Base-by-base conservation (phyloP, 1,284 basidiomycete species). In the Gymnopus androsaceus region DNA sequence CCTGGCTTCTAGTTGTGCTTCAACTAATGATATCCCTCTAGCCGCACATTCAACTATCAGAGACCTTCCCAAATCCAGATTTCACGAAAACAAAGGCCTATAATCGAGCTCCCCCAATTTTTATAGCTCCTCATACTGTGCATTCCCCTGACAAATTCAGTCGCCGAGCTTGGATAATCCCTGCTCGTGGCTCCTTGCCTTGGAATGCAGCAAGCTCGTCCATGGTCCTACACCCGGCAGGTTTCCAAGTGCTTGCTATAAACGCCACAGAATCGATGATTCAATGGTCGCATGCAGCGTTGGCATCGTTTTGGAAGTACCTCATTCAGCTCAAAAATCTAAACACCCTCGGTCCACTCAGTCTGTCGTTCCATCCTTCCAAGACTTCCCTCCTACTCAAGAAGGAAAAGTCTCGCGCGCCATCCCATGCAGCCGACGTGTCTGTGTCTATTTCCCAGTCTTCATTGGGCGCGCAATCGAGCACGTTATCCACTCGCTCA, bases 121-220 rank as follows among this genome's bases (percentile, higher is more conserved):
- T 77, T 15, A 67, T 84, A 38, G 48, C 72, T 15, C 82, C 84
- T 2, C 72, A 81, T 58, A 72, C 69, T 3, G 31, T 14, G n/a
- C 61, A 5, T 64, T 67, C 41, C 66, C 66, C 58, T 55, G 67
- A 53, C 7, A 61, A 61, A 57, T 67, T 67, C 63, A 63, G 72
- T 47, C 77, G 84, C 47, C 69, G 69, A 47, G 77, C 81, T 3
- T 88, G 86, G 86, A 64, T 87, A n/a, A 73, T 88, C 36, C 86
- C 86, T 33, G 65, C 87, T 6, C 79, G 83, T 11, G 86, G 86
- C 9, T 65, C 46, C 11, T 64, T 27, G 14, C 3, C 34, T 30
- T 88, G 82, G 81, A 64, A 69, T 4, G 69, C 66, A 19, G 19
- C 30, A 41, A 78, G 83, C 1, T 58, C 70, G 17, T 85, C 78